These are phyloP conservation scores for Papiliotrema laurentii DNA, from an alignment of 1,284 basidiomycete species.

Conservation along the genomic window DNA sequence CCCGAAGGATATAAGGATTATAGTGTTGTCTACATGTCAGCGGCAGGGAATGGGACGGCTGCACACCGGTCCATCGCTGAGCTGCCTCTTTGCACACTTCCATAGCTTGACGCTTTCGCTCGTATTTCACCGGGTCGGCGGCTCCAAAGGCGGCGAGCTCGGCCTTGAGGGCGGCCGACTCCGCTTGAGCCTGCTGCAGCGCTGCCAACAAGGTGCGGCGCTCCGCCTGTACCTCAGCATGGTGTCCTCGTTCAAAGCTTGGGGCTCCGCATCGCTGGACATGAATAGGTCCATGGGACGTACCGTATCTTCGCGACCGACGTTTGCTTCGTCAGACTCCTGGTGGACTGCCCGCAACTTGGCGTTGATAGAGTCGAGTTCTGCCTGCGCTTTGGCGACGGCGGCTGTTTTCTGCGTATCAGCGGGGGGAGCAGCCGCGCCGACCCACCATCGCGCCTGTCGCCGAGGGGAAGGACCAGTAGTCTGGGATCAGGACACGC, in stretches of 20 bases:
- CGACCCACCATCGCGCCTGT: constrained; percentile 64
- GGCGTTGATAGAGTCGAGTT: constrained; percentile 49
- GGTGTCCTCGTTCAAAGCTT: neutral
- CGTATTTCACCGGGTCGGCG: constrained; percentile 73
- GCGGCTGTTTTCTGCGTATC: constrained; percentile 55
- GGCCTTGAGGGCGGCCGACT: constrained; percentile 49
- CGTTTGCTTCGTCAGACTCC: constrained; percentile 55
- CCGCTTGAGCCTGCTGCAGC: constrained; percentile 38
- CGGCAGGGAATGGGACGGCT: neutral
- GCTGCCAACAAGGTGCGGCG: constrained; percentile 53
- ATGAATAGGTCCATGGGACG: constrained; percentile 19
- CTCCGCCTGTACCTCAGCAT: constrained; percentile 51
- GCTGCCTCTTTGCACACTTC: constrained; percentile 72
- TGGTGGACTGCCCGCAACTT: constrained; percentile 37
- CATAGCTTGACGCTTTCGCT: constrained; percentile 65
- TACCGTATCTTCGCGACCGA: constrained; percentile 63
- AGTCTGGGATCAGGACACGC: constrained; percentile 55
- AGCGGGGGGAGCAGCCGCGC: neutral
- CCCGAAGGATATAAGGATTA: constrained; percentile 28
- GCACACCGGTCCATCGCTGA: constrained; percentile 75
- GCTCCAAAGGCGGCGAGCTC: constrained; percentile 64
- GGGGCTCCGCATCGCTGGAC: neutral
- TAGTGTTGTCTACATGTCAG: constrained; percentile 33
- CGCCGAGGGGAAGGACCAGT: constrained; percentile 88
- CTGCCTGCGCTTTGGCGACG: constrained; percentile 56